A percentile compares a stretch with the other conserved stretches of the same genome.
Evolutionary conservation across 202 grass and related monocot species (phyloP).

Genomic region (Sporobolus alterniflorus): DNA sequence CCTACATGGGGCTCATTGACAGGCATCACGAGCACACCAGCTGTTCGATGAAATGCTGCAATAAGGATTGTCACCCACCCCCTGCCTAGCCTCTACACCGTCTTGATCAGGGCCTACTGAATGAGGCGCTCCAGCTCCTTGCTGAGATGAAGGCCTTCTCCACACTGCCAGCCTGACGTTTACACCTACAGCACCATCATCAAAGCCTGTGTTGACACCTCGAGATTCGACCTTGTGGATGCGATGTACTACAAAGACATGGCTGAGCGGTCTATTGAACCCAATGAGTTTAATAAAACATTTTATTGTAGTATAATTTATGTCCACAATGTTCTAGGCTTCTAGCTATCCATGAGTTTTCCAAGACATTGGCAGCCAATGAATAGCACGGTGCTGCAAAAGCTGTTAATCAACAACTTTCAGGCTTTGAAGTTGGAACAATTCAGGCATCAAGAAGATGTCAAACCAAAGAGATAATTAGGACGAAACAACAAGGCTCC

Average conservation of each 20-base stretch:
- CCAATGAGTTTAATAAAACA: slow-evolving; percentile 89
- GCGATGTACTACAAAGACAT: slow-evolving; percentile 81
- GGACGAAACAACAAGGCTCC: no score
- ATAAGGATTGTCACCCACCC: slow-evolving; percentile 66
- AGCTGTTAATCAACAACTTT: no score
- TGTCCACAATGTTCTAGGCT: no score
- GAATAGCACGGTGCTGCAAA: no score
- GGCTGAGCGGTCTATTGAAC: slow-evolving; percentile 55
- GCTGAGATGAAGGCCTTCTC: slow-evolving; percentile 66
- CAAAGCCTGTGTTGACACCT: slow-evolving; percentile 69
- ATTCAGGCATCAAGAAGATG: no score
- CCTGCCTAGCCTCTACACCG: slow-evolving; percentile 77
- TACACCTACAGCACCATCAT: slow-evolving; percentile 91
- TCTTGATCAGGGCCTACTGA: slow-evolving; percentile 62
- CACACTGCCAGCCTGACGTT: slow-evolving; percentile 76
- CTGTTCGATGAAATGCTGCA: slow-evolving; percentile 69
- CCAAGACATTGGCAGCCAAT: no score
- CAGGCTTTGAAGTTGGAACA: no score
- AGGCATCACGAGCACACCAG: slow-evolving; percentile 51
- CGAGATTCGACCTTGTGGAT: slow-evolving; percentile 69
- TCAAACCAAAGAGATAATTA: no score
- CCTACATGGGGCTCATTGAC: slow-evolving; percentile 85
- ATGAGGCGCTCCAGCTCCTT: slow-evolving; percentile 71
- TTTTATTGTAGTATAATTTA: no score
- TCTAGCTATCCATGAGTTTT: no score